These are phyloP conservation scores for Isabelozyma heimii DNA, from an alignment of 805 yeast genomes.

Conservation along the genomic window DNA sequence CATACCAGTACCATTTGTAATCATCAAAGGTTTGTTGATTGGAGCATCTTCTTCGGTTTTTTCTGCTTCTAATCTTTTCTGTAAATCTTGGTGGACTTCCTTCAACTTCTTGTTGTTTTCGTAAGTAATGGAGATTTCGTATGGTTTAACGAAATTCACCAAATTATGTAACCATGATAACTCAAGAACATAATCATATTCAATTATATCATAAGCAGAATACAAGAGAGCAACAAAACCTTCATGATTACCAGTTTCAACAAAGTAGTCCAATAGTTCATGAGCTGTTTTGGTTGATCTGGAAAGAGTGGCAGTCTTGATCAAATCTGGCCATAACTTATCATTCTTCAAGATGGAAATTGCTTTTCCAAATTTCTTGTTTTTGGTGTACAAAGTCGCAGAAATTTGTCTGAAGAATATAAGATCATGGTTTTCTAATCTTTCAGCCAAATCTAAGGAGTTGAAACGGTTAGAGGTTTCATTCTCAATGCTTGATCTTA, in stretches of 20 bases:
- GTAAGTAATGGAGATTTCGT: slow-evolving; percentile 76
- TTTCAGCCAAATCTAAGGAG: slow-evolving; percentile 84
- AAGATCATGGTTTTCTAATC: slow-evolving; percentile 87
- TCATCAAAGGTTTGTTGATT: slow-evolving; percentile 67
- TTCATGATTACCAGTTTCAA: slow-evolving; percentile 95
- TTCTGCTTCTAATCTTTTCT: slow-evolving; percentile 63
- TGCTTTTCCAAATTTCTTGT: slow-evolving; percentile 90
- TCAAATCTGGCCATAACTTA: slow-evolving; percentile 92
- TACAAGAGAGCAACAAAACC: slow-evolving; percentile 88
- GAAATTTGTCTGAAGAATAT: slow-evolving; percentile 96
- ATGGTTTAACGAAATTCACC: slow-evolving; percentile 86
- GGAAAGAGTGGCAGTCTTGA: slow-evolving; percentile 86
- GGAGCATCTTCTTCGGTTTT: slow-evolving; percentile 43
- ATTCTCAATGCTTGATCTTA: slow-evolving; percentile 78
- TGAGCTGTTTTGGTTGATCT: slow-evolving; percentile 78
- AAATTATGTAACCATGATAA: slow-evolving; percentile 87
- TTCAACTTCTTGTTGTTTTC: slow-evolving; percentile 71
- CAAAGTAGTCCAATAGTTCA: slow-evolving; percentile 86
- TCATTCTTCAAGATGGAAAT: slow-evolving; percentile 86
- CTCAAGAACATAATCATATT: slow-evolving; percentile 82
- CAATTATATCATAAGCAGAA: slow-evolving; percentile 76
- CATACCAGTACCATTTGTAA: slow-evolving; percentile 63
- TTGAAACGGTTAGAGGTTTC: slow-evolving; percentile 84
- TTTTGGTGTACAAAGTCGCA: slow-evolving; percentile 88
- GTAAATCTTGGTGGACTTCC: slow-evolving; percentile 67